Evolutionary conservation across 2,329 filamentous ascomycete genomes (phyloP).

Genomic region (Neofusicoccum sp.): DNA sequence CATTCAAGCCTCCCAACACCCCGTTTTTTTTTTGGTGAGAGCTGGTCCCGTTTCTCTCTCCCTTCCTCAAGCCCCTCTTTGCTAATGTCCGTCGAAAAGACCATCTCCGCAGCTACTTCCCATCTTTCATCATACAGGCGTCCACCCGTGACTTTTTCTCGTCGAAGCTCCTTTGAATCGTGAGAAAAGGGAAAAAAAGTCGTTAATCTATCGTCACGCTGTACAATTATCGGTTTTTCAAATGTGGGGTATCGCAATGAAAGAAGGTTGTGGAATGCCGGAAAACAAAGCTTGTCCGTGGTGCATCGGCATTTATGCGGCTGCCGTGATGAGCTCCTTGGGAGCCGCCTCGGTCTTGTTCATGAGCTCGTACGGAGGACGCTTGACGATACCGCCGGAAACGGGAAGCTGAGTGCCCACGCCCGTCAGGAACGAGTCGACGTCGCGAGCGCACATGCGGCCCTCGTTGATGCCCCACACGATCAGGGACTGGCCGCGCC

Average conservation of each 20-base stretch:
- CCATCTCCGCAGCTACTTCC: background rate
- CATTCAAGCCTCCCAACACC: background rate
- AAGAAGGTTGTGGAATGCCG: constrained; percentile 4
- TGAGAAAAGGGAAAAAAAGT: background rate
- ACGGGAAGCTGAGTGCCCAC: constrained; percentile 75
- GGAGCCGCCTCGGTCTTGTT: constrained; percentile 39
- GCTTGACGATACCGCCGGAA: constrained; percentile 89
- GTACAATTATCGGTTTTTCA: background rate
- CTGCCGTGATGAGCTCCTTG: constrained; percentile 38
- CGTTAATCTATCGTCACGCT: constrained; percentile 7
- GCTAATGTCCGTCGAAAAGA: background rate
- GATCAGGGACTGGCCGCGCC: constrained; percentile 90
- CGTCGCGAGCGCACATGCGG: constrained; percentile 85
- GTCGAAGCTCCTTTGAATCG: background rate
- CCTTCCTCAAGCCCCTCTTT: background rate
- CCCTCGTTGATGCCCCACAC: constrained; percentile 99
- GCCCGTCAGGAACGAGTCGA: constrained; percentile 82
- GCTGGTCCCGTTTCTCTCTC: background rate
- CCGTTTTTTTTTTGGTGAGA: background rate
- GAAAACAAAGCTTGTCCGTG: background rate
- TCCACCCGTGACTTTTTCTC: background rate
- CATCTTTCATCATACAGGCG: background rate
- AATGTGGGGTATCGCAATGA: constrained; percentile 12
- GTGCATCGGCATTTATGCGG: constrained; percentile 24
- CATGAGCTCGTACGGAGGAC: constrained; percentile 70